Conservation (phyloP, 2,329 filamentous ascomycete species). For the Chrysoporthe puriensis region DNA sequence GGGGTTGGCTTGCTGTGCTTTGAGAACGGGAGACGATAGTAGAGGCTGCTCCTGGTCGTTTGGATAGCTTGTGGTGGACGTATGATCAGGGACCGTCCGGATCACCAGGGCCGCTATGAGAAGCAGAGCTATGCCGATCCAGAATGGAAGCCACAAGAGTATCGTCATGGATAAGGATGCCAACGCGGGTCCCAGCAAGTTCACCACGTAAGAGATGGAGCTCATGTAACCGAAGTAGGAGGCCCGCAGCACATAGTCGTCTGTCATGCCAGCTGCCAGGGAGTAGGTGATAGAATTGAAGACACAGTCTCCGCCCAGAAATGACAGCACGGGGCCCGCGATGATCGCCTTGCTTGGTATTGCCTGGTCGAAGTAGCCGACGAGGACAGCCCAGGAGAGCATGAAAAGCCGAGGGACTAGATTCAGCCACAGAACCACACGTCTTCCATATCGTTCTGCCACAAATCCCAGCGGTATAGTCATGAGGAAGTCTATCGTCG, state of each 20-base stretch:
- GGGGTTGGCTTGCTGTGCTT: constrained; percentile 38
- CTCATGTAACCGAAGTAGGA: constrained; percentile 56
- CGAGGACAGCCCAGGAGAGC: constrained; percentile 44
- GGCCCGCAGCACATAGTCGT: constrained; percentile 47
- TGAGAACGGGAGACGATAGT: constrained; percentile 44
- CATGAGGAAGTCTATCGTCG: constrained; percentile 48
- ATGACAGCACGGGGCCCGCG: constrained; percentile 45
- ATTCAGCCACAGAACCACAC: constrained; percentile 47
- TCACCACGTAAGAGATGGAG: constrained; percentile 51
- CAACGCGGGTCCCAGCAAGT: constrained; percentile 49
- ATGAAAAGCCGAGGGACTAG: constrained; percentile 46
- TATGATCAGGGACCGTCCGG: constrained; percentile 35
- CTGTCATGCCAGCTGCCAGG: constrained; percentile 48
- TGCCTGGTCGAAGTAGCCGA: constrained; percentile 43
- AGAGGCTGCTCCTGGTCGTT: constrained; percentile 44
- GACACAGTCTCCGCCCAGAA: constrained; percentile 54
- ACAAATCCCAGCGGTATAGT: constrained; percentile 53
- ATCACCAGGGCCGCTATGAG: constrained; percentile 40
- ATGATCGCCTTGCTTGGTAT: constrained; percentile 46
- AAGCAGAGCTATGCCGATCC: constrained; percentile 44
- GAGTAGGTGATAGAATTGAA: constrained; percentile 54
- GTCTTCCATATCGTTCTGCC: constrained; percentile 47
- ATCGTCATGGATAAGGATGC: constrained; percentile 51
- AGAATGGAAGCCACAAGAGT: constrained; percentile 49
- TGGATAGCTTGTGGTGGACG: constrained; percentile 18